Base-by-base conservation (phyloP, 257 asterid genomes). In the Fraxinus anomala region DNA sequence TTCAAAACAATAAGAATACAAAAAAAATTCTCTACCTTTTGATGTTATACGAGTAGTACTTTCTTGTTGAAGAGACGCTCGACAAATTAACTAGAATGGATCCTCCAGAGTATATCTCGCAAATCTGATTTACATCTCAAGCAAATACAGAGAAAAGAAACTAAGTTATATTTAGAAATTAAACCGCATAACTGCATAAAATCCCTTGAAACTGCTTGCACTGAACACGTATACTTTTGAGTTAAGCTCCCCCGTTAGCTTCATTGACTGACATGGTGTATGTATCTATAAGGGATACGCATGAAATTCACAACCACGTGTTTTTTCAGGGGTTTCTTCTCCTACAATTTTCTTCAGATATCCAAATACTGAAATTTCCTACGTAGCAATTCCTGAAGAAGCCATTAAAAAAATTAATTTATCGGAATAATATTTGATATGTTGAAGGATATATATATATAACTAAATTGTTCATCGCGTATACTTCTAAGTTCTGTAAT, bases 301-400 rank as follows among this genome's bases (percentile, higher is more conserved):
- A 76, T 76, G 79, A 73, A 87, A 82, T 77, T 77, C 87, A 83
- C 83, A 70, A 51, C 85, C 85, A 68, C 67, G 36, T 77, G 72
- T 80, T 76, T 84, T 84, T 80, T 84, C 54, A 3, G 51, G 74
- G 56, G 54, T 79, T 81, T 87, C 87, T 80, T 80, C 90, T 80
- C 85, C 91, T 88, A 87, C 82, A 83, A 68, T 88, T 85, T 79
- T 86, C 87, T 81, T 82, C 85, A 68, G 85, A 83, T 81, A 47
- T 81, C 78, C 81, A 77, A 77, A 77, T 77, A 77, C 80, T 77
- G 49, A 73, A 75, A 83, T 70, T 79, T 80, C 83, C 92, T 90
- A 88, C 17, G 96, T 89, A 85, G 94, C 92, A 82, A 90, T 87
- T 78, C 96, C 97, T 92, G 94, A 68, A 73, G 49, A 81, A 70